Conservation (phyloP, 768 basidiomycete species). For the Rhodotorula kratochvilovae region DNA sequence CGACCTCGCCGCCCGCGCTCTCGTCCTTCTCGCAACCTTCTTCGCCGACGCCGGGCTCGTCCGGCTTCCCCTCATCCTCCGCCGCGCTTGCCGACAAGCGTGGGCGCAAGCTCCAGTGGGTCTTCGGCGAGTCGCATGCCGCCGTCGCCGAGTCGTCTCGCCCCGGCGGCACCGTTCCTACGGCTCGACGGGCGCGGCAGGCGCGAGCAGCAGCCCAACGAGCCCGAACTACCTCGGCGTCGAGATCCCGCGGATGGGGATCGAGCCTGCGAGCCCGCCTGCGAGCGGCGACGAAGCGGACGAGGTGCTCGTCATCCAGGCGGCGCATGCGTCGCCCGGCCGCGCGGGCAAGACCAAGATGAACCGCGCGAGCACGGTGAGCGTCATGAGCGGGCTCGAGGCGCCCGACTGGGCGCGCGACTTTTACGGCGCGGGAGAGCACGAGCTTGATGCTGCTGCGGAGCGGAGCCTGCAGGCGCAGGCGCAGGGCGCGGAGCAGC, state of each 20-base stretch:
- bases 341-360: constrained; percentile 52
- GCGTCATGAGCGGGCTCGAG: constrained; percentile 87
- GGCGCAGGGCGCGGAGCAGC: background rate
- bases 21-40: constrained; percentile 2
- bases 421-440: constrained; percentile 26
- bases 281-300: constrained; percentile 5
- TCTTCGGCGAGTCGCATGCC: constrained; percentile 41
- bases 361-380: constrained; percentile 90
- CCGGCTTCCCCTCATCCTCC: background rate
- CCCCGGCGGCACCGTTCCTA: constrained; percentile 28
- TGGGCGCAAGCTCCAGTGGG: constrained; percentile 40
- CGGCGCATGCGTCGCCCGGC: constrained; percentile 11
- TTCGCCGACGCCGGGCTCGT: background rate
- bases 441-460: background rate
- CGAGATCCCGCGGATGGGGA: constrained; percentile 40
- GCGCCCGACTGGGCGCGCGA: constrained; percentile 35
- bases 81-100: constrained; percentile 16
- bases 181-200: constrained; percentile 35
- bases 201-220: constrained; percentile 28
- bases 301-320: constrained; percentile 44
- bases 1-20: constrained; percentile 2
- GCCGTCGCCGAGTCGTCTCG: constrained; percentile 10
- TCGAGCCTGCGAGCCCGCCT: constrained; percentile 36
- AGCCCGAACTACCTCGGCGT: constrained; percentile 47
- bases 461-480: background rate